A percentile compares a stretch with the other conserved stretches of the same genome.
phyloP scores from a whole-genome alignment of 225 moss, liverwort and hornwort species.

The Straminergon stramineum region DNA sequence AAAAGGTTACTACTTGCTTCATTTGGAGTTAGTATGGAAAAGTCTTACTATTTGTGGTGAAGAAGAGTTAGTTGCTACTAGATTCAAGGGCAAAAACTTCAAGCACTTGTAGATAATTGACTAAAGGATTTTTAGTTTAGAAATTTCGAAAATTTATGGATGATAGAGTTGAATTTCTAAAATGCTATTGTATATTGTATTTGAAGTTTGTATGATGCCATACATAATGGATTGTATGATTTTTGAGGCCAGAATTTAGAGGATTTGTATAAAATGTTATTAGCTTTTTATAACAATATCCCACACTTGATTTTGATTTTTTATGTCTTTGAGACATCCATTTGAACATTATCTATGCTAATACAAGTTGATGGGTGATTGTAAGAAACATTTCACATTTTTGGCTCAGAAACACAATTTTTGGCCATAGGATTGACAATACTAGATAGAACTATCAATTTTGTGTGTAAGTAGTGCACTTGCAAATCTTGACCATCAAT shows the following conservation, averaged over 20 bases:
- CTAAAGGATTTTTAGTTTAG: not conserved
- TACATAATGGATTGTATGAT: not conserved
- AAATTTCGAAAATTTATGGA: not conserved
- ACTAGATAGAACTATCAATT: too few species aligned
- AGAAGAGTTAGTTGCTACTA: not conserved
- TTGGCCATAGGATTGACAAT: too few species aligned
- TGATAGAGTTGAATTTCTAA: not conserved
- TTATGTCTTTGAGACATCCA: not conserved
- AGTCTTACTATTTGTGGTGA: not conserved
- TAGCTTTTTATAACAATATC: not conserved
- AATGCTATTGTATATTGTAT: not conserved
- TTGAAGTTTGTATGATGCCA: not conserved
- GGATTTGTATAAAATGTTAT: not conserved
- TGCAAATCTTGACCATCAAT: too few species aligned
- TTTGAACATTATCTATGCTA: not conserved
- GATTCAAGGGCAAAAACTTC: not conserved
- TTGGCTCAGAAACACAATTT: too few species aligned
- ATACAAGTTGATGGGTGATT: accelerated
- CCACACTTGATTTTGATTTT: not conserved
- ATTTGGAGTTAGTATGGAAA: not conserved
- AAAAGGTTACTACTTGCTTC: not conserved
- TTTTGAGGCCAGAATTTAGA: not conserved
- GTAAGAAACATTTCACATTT: too few species aligned
- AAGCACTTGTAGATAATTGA: not conserved
- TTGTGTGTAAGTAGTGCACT: too few species aligned